Evolutionary conservation across 2,329 filamentous ascomycete species (phyloP).

Genomic region (Exophiala spinifera): DNA sequence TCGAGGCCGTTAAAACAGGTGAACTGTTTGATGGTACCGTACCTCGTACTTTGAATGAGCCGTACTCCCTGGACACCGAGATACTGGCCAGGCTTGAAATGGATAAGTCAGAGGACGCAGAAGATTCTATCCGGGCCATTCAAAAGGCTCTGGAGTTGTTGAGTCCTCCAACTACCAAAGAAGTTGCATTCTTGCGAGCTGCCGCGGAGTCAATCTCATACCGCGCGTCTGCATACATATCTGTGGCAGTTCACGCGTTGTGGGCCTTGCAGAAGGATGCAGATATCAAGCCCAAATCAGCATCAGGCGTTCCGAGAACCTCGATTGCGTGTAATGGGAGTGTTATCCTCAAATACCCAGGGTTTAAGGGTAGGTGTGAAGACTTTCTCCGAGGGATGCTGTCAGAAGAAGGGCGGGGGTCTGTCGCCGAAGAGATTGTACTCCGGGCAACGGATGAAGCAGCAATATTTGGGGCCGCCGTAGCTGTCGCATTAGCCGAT

Average conservation of each 20-base stretch:
- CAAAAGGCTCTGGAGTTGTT: constrained; percentile 51
- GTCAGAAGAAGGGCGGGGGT: constrained; percentile 28
- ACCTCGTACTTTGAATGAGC: constrained; percentile 53
- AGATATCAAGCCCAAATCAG: constrained; percentile 38
- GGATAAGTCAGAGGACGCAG: constrained; percentile 39
- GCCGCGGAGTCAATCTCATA: constrained; percentile 54
- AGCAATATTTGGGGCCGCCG: constrained; percentile 46
- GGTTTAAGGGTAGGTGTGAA: constrained; percentile 46
- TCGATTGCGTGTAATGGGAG: constrained; percentile 53
- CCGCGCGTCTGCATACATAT: constrained; percentile 61
- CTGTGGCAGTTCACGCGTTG: constrained; percentile 60
- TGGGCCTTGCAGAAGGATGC: constrained; percentile 54
- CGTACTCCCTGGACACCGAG: constrained; percentile 59
- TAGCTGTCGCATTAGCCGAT: constrained; percentile 45
- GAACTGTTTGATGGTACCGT: constrained; percentile 57
- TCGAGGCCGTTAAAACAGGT: constrained; percentile 57
- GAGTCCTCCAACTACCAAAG: constrained; percentile 45
- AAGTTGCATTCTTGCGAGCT: constrained; percentile 55
- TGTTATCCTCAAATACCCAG: constrained; percentile 52
- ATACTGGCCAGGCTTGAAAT: constrained; percentile 57
- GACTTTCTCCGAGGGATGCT: constrained; percentile 42
- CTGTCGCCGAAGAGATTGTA: constrained; percentile 31
- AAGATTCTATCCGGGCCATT: constrained; percentile 45
- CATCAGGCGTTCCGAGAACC: constrained; percentile 30
- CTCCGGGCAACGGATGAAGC: constrained; percentile 44